phyloP scores from a whole-genome alignment of 176 grass and related monocot species.

The Cenchrus americanus region DNA sequence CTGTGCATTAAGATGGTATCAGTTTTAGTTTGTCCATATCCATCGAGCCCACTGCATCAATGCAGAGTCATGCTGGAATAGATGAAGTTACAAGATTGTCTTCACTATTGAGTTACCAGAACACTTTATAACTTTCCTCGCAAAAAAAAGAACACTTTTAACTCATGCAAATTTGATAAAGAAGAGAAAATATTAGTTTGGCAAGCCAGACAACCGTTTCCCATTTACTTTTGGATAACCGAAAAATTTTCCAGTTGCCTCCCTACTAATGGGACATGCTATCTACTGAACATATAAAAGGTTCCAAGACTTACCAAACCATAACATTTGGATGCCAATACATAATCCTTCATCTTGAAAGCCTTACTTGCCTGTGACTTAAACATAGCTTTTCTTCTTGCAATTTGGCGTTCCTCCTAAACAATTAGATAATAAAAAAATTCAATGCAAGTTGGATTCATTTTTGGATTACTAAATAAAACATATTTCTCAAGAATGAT shows the following conservation, averaged over 20 bases:
- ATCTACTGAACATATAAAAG: neutral
- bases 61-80: neutral
- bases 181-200: no score
- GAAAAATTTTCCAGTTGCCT: neutral
- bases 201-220: no score
- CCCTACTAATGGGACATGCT: neutral
- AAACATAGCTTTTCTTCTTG: neutral
- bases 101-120: no score
- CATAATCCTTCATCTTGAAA: constrained; percentile 42
- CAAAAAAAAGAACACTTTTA: no score
- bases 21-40: neutral
- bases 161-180: no score
- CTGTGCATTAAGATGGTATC: no score
- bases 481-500: neutral
- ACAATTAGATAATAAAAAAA: neutral
- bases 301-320: constrained; percentile 22
- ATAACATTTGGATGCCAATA: constrained; percentile 1
- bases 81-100: neutral
- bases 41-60: neutral
- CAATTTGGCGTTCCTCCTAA: neutral
- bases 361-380: constrained; percentile 11
- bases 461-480: neutral
- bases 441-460: neutral
- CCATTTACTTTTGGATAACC: no score
- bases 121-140: no score